Percentiles rank a stretch among this genome's conserved stretches.
These are phyloP conservation scores for Alternaria ethzedia DNA, from an alignment of 2,329 filamentous ascomycete genomes.

Conservation along the genomic window DNA sequence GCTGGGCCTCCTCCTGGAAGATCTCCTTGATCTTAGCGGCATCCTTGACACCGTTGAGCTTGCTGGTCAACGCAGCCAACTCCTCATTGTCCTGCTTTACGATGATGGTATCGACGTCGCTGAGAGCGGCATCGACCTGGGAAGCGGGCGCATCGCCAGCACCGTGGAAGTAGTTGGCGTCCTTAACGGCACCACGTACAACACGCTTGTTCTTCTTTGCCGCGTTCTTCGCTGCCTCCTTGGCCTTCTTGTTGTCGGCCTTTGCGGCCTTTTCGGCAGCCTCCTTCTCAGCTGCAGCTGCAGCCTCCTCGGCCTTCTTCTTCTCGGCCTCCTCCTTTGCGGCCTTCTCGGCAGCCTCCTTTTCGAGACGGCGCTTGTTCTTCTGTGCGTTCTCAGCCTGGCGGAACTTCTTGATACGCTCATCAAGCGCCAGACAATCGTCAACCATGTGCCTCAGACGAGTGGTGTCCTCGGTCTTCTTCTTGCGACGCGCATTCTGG, in stretches of 20 bases:
- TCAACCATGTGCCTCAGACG: slow-evolving; percentile 91
- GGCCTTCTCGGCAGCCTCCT: slow-evolving; percentile 89
- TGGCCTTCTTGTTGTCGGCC: slow-evolving; percentile 89
- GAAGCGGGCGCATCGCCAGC: slow-evolving; percentile 72
- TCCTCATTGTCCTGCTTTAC: slow-evolving; percentile 89
- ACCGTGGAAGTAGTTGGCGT: slow-evolving; percentile 91
- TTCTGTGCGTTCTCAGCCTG: slow-evolving; percentile 90
- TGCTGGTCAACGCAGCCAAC: slow-evolving; percentile 80
- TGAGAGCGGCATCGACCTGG: slow-evolving; percentile 81
- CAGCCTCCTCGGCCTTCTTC: slow-evolving; percentile 83
- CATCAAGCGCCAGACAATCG: slow-evolving; percentile 81
- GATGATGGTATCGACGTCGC: slow-evolving; percentile 86
- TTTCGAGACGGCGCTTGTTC: slow-evolving; percentile 92
- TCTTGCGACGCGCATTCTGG: slow-evolving; percentile 96
- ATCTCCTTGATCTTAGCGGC: slow-evolving; percentile 83
- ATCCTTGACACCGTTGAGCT: slow-evolving; percentile 79
- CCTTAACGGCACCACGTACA: slow-evolving; percentile 90
- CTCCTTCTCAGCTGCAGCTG: slow-evolving; percentile 81
- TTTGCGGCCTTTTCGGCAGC: slow-evolving; percentile 83
- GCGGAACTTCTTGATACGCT: slow-evolving; percentile 97
- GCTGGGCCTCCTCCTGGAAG: slow-evolving; percentile 78
- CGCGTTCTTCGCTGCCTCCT: slow-evolving; percentile 98
- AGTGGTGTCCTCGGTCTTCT: slow-evolving; percentile 96
- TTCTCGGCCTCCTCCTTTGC: slow-evolving; percentile 83
- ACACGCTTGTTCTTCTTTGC: slow-evolving; percentile 99